Conservation (phyloP, 1,284 basidiomycete genomes). For the Chiua sp. region DNA sequence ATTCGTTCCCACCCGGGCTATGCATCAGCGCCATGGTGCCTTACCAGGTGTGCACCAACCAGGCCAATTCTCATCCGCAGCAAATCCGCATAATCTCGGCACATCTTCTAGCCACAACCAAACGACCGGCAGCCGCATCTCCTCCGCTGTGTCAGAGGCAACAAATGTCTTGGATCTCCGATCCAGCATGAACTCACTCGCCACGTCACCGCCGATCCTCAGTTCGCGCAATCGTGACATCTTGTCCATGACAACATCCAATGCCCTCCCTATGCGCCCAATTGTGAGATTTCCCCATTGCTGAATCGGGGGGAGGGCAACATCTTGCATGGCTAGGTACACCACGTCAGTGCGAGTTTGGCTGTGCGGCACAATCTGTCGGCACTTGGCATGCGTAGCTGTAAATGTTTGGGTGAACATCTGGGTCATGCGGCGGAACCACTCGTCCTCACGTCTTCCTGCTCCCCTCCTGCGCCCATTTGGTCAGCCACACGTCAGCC, state of each 20-base stretch:
- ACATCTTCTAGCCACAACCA: constrained; percentile 26
- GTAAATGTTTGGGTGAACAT: too few species aligned
- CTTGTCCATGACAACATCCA: constrained; percentile 23
- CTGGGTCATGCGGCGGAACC: too few species aligned
- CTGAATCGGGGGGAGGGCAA: constrained; percentile 20
- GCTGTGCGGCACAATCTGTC: too few species aligned
- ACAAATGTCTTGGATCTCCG: constrained; percentile 24
- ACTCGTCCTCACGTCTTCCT: too few species aligned
- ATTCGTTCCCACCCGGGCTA: not conserved
- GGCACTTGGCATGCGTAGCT: too few species aligned
- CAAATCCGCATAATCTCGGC: constrained; percentile 26
- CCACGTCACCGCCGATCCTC: constrained; percentile 28
- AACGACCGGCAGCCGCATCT: constrained; percentile 15
- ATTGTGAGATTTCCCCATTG: constrained; percentile 23
- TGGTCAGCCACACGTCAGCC: too few species aligned
- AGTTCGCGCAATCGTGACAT: constrained; percentile 24
- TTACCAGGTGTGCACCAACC: constrained; percentile 26
- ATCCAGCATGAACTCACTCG: constrained; percentile 32
- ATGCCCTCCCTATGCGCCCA: constrained; percentile 23
- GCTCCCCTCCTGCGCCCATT: too few species aligned
- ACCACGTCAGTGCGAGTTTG: too few species aligned
- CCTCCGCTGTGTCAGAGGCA: not conserved
- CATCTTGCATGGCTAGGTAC: constrained; percentile 16
- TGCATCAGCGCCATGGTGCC: not conserved
- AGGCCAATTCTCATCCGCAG: constrained; percentile 24